Evolutionary conservation across 2,329 filamentous ascomycete genomes (phyloP), one percentile per base, ranked within the genome.

Genomic region (Colletotrichum limetticola): DNA sequence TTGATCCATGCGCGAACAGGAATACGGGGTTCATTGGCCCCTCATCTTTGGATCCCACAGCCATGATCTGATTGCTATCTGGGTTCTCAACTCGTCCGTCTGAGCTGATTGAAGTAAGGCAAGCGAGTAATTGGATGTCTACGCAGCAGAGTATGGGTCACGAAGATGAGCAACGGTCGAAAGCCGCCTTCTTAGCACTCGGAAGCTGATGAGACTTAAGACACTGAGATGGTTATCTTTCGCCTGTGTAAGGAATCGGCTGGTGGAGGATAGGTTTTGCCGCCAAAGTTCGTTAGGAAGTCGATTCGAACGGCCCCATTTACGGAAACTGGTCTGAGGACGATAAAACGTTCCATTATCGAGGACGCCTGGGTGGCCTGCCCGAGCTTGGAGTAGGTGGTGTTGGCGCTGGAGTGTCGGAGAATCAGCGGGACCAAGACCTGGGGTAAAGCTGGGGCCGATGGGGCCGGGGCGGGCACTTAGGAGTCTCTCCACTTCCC

Each of bases 1-100:
- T 93, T 16, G 90, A 92, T 78, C 91, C 91, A 86, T 93, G 91
- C 3, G 91, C 92, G 81, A 93, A 93, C 82, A 92, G 90, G 78
- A 92, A 88, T 0, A 92, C 89, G 1, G 90, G 91, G 6, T 90
- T 87, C 71, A 73, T 70, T 28, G 56, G 26, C 4, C 60, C 71
- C 49, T 73, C 66, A 24, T 70, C 56, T 37, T 65, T 61, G 12
- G 28, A 52, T 26, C 71, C 71, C 11, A 66, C 22, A 6, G 71
- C 71, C 71, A 73, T 73, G 35, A 9, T 55, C 19, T 30, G 32
- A 56, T 30, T 62, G 22, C 30, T 46, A 26, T 46, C 7, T 42
- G 22, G 24, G 30, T 22, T 30, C 32, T 19, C 26, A 30, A 28
- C 19, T 65, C 14, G 30, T 37, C 16, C n/a, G 42, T 64, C 24